Evolutionary conservation across 1,284 basidiomycete species (phyloP).

Genomic region (Papiliotrema nemorosa): DNA sequence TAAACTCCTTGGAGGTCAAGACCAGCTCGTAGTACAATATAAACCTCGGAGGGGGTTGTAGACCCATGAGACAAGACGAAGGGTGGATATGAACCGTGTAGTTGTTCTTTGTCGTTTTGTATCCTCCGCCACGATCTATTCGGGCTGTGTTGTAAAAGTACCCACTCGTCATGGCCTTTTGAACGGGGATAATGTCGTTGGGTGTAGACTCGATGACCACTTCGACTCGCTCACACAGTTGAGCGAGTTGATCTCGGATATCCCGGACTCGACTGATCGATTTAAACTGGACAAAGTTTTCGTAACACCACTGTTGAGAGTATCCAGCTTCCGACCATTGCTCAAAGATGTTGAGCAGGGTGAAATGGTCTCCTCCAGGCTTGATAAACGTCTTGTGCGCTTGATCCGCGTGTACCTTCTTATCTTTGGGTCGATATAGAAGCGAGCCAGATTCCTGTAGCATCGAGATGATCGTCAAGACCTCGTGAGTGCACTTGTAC

Average conservation of each 20-base stretch:
- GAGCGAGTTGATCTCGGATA: constrained; percentile 89
- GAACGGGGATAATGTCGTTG: constrained; percentile 88
- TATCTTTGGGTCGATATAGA: constrained; percentile 97
- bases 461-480: constrained; percentile 97
- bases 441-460: constrained; percentile 90
- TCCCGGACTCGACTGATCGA: constrained; percentile 89
- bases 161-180: constrained; percentile 90
- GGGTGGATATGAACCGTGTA: constrained; percentile 97
- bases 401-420: constrained; percentile 91
- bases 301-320: constrained; percentile 86
- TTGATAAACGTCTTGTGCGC: constrained; percentile 94
- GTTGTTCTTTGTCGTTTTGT: constrained; percentile 88
- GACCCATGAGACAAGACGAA: constrained; percentile 89
- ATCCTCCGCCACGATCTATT: constrained; percentile 85
- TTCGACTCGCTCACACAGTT: constrained; percentile 94
- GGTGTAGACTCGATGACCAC: constrained; percentile 82
- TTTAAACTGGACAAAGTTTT: constrained; percentile 98
- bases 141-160: constrained; percentile 97
- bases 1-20: constrained; percentile 57
- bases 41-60: constrained; percentile 86
- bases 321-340: constrained; percentile 98
- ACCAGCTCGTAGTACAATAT: constrained; percentile 85
- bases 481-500: constrained; percentile 94
- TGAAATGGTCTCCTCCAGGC: constrained; percentile 96
- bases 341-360: constrained; percentile 93